These are phyloP conservation scores for Rhododendron ferrugineum DNA, from an alignment of 148 eudicot genomes.

Conservation along the genomic window DNA sequence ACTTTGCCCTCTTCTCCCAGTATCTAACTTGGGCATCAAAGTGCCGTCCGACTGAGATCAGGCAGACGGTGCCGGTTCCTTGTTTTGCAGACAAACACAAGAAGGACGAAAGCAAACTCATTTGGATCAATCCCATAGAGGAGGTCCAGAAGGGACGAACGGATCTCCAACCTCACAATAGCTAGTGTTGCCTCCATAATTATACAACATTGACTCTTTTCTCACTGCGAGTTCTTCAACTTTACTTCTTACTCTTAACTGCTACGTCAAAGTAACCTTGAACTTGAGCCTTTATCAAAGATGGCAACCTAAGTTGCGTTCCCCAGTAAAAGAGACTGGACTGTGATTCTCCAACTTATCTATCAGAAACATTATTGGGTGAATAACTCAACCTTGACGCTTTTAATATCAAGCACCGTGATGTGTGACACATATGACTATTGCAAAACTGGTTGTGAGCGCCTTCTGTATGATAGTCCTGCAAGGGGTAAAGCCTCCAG, in stretches of 20 bases:
- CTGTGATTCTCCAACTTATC: not conserved
- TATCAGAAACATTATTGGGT: not conserved
- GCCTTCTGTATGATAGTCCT: not conserved
- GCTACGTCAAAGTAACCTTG: not conserved
- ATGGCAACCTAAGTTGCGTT: not conserved
- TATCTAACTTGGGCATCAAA: not conserved
- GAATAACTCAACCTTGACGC: not conserved
- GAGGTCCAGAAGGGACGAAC: not conserved
- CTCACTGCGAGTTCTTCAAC: not conserved
- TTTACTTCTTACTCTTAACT: not conserved
- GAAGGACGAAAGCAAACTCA: not conserved
- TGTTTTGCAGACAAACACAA: not conserved
- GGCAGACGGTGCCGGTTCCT: not conserved
- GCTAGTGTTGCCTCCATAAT: not conserved
- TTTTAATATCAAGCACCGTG: not conserved
- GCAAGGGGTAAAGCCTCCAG: not conserved
- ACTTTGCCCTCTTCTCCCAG: not conserved
- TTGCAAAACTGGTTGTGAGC: not conserved
- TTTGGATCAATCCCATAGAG: not conserved
- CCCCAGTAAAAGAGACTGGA: not conserved
- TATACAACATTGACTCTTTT: not conserved
- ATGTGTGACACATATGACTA: not conserved
- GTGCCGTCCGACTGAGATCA: not conserved
- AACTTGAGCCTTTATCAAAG: not conserved
- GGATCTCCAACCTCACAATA: not conserved